Base-by-base conservation (phyloP, 2,329 filamentous ascomycete genomes). In the Cadophora sp. region DNA sequence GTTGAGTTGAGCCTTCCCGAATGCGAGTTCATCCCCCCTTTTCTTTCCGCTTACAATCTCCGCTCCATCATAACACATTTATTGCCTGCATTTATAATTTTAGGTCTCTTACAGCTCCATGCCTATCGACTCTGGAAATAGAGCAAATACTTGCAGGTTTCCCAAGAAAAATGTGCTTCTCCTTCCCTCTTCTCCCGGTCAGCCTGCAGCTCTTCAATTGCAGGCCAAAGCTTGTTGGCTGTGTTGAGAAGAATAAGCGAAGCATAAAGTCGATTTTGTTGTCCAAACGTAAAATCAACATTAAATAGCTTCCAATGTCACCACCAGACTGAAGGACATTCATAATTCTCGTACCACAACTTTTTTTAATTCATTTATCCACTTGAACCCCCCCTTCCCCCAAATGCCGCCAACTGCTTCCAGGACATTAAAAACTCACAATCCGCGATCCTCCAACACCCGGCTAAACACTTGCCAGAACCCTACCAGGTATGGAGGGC, bases 401-500 rank as follows among this genome's bases (percentile, higher is more conserved):
- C 24, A 14, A 47, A 14, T 22, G 22, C 14, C n/a, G 18, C 24
- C 8, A 60, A 27, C 18, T 18, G 16, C 14, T 51, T 30, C 5
- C 1, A 51, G 45, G 8, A 30, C 33, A 53, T 41, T 41, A 30
- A 30, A 30, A 30, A 30, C 27, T 65, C 45, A 71, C 55, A 66
- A n/a, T 27, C 73, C 74, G 33, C 73, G 55, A 7, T 53, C 66
- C 30, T 66, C 64, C 58, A 76, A 64, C 11, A 65, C 74, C 14
- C 41, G 33, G 36, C 68, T 73, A 55, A 78, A 71, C 5, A 53
- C 76, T 53, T 72, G 71, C 65, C 75, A 70, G 70, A 82, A 82
- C 3, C 60, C 67, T 22, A 65, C 66, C 1, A 81, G 74, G 73
- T 81, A 66, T n/a, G 80, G 77, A 2, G 76, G 76, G 1, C 71